phyloP scores from a whole-genome alignment of 306 rosid genomes.

The Lathyrus aphaca region DNA sequence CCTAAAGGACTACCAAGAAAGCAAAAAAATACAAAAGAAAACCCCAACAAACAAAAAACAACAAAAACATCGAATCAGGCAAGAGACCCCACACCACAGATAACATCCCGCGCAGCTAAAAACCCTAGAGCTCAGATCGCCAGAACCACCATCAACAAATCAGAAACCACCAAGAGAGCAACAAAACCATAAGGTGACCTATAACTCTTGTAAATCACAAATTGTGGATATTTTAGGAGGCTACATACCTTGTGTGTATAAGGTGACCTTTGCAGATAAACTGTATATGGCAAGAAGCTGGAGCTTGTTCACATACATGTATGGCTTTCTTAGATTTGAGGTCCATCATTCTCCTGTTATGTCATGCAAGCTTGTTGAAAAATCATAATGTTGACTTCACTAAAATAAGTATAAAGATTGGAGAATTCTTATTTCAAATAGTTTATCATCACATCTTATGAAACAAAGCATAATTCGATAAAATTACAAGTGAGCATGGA shows the following conservation, averaged over 20 bases:
- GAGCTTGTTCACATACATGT: conserved; percentile 70
- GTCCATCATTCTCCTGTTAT: conserved; percentile 77
- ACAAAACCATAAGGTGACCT: too few species aligned
- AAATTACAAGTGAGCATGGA: conserved; percentile 18
- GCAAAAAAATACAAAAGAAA: too few species aligned
- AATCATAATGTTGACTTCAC: conserved; percentile 29
- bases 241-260: conserved; percentile 65
- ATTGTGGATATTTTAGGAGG: not conserved
- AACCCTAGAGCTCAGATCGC: too few species aligned
- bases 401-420: conserved; percentile 7
- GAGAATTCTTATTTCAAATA: conserved; percentile 1
- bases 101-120: too few species aligned
- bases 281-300: conserved; percentile 65
- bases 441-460: conserved; percentile 9
- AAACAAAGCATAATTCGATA: conserved; percentile 14
- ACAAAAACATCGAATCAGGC: too few species aligned
- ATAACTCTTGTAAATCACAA: too few species aligned
- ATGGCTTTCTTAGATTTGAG: conserved; percentile 86
- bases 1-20: too few species aligned
- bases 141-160: too few species aligned
- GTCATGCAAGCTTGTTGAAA: conserved; percentile 36
- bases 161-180: too few species aligned
- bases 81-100: too few species aligned
- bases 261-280: conserved; percentile 84
- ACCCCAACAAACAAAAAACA: too few species aligned